phyloP scores from a whole-genome alignment of 2,329 filamentous ascomycete species.

The Diaporthe velutina region DNA sequence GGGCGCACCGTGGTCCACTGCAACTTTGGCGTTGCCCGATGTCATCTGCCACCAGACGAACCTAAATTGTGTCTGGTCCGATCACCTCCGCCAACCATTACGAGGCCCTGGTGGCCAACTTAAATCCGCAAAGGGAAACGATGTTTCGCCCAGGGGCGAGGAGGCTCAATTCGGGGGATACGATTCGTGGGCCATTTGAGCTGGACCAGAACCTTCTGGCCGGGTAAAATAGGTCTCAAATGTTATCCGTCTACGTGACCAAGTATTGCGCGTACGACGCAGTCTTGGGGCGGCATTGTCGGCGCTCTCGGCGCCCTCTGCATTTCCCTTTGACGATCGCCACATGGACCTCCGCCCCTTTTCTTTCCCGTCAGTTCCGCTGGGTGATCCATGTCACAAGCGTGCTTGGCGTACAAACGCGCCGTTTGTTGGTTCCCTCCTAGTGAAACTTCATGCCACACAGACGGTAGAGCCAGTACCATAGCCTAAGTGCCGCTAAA shows the following conservation, averaged over 20 bases:
- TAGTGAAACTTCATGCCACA: not conserved
- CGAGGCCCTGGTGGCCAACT: not conserved
- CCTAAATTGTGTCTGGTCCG: slow-evolving; percentile 1
- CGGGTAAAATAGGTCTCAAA: not conserved
- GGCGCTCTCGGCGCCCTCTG: slow-evolving; percentile 1
- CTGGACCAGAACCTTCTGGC: slow-evolving; percentile 17
- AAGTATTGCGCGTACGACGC: slow-evolving; percentile 2
- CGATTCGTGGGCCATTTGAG: slow-evolving; percentile 3
- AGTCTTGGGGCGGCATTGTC: slow-evolving; percentile 5
- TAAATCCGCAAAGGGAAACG: not conserved
- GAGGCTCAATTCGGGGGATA: slow-evolving; percentile 10
- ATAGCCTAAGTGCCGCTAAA: not conserved
- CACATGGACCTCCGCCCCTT: slow-evolving; percentile 12
- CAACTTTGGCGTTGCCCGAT: not conserved
- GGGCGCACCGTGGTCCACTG: not conserved
- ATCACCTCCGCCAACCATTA: slow-evolving; percentile 7
- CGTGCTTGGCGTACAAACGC: slow-evolving; percentile 3
- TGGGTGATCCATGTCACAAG: slow-evolving; percentile 6
- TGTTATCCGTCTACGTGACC: not conserved
- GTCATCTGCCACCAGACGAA: slow-evolving; percentile 14
- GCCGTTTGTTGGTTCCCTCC: slow-evolving; percentile 7
- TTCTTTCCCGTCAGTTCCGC: not conserved
- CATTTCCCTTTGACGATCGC: not conserved
- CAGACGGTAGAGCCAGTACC: not conserved
- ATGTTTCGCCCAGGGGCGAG: slow-evolving; percentile 8